phyloP scores from a whole-genome alignment of 1,284 basidiomycete species.

The Neolentinus lepideus region DNA sequence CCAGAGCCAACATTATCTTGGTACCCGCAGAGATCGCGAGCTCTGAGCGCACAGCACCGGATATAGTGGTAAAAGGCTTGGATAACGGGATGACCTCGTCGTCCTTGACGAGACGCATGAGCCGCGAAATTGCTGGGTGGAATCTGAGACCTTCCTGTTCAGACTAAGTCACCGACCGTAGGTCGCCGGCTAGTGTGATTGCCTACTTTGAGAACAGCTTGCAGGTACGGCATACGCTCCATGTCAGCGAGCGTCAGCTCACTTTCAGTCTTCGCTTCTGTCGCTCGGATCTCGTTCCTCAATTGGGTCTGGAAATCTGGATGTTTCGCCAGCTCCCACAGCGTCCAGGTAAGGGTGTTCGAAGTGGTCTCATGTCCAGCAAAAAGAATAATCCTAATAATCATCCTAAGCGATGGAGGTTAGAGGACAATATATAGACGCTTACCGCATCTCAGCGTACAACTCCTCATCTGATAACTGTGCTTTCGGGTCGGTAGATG shows the following conservation, averaged over 20 bases:
- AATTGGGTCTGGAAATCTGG: background rate
- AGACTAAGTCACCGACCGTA: too few relatives aligned
- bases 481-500: slow-evolving; percentile 32
- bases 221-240: slow-evolving; percentile 43
- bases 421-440: slow-evolving; percentile 8
- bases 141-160: slow-evolving; percentile 23
- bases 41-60: slow-evolving; percentile 23
- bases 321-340: background rate
- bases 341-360: slow-evolving; percentile 11
- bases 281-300: slow-evolving; percentile 29
- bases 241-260: slow-evolving; percentile 37
- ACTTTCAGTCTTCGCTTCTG: slow-evolving; percentile 26
- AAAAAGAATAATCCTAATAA: slow-evolving; percentile 28
- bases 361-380: slow-evolving; percentile 50
- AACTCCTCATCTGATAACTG: slow-evolving; percentile 44
- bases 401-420: background rate
- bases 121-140: slow-evolving; percentile 18
- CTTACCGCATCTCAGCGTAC: slow-evolving; percentile 47
- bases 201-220: slow-evolving; percentile 44
- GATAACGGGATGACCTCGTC: slow-evolving; percentile 28
- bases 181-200: too few relatives aligned
- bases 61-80: slow-evolving; percentile 16
- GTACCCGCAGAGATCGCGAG: slow-evolving; percentile 27
- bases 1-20: slow-evolving; percentile 24
- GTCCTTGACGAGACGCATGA: slow-evolving; percentile 15